Evolutionary conservation across 2,329 filamentous ascomycete species (phyloP), one percentile per base, ranked within the genome.

Genomic region (Cryphonectria parasitica): DNA sequence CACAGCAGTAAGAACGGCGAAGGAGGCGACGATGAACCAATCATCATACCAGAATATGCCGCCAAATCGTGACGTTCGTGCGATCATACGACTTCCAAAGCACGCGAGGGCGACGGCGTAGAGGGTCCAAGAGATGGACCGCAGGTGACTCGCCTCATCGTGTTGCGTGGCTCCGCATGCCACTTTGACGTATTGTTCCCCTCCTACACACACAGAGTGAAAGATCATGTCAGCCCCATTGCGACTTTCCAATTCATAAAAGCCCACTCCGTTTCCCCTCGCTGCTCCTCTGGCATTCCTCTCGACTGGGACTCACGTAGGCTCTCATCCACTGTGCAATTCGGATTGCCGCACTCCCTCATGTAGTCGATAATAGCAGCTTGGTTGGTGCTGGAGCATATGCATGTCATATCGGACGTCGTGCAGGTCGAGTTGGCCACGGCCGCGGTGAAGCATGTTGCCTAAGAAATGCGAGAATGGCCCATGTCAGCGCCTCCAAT

Each of bases 31-130:
- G 28, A 76, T 75, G n/a, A 74, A 74, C 70, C 70, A 76, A 45
- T 76, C 75, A 64, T 76, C 75, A 64, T 69, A 74, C 68, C 75
- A 75, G 17, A 75, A 68, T 5, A 72, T 71, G 1, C 73, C 73
- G 61, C 73, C 72, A 31, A 74, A 74, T 19, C 54, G 68, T 13
- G 54, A 62, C 1, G 73, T 69, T 5, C 74, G 74, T n/a, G 74
- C 73, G 5, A 74, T 39, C 34, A 75, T 65, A 11, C 74, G 74
- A 5, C 74, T 69, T 3, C 58, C 67, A 25, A 75, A 69, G 56
- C 71, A 74, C 43, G 71, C 15, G 45, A 74, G 58, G 7, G 73
- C 73, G 19, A 73, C 31, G 15, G 8, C 60, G 70, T 73, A 74
- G 2, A 75, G 72, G 2, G 70, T 71, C 74, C 74, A 75, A 7